Base-by-base conservation (phyloP, 2,329 filamentous ascomycete genomes). In the Pseudogymnoascus sp. region DNA sequence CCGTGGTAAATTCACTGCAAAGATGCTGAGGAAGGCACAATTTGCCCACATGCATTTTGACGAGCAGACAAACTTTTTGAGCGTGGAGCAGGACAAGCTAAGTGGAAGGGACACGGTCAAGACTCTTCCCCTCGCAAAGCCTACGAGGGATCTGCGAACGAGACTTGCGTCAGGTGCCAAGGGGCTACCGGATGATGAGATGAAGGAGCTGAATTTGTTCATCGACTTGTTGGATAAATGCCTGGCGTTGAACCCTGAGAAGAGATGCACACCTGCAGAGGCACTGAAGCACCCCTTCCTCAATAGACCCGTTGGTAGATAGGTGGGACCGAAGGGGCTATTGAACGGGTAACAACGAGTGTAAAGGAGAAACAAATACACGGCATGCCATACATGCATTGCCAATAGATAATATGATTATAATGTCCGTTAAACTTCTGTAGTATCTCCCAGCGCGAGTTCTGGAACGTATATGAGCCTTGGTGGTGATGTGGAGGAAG, bases 281-380 rank as follows among this genome's bases (percentile, higher is more conserved):
- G 94, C 94, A 57, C 77, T 97, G 68, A 87, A 86, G 70, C 93
- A 97, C 77, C 89, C 89, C 1, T 97, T 97, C 74, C 91, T 97
- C 47, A 62, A 64, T 38, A 71, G 63, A 57, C 62, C 60, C 18
- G 25, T 66, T 38, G 37, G 57, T 53, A 53, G 47, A 33, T 53
- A 53, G 47, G 33, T 33, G 28, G 12, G 47, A 20, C 3, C 6
- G 12, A 37, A 37, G 14, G 35, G 12, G 35, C 12, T n/a, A 12
- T 14, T 4, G n/a, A 33, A 15, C 18, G 9, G 20, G 47, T 33
- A 53, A 53, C 12, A 12, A 53, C 33, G 47, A 20, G 1, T 30
- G 47, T 53, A 53, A 18, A 53, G 18, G 43, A 53, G 47, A 53
- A 33, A 8, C 28, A 33, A 53, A 33, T 33, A 53, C n/a, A 53